A percentile compares a stretch with the other conserved stretches of the same genome.
These are phyloP conservation scores for Tolypocladium ophioglossoides DNA, from an alignment of 2,329 filamentous ascomycete species.

Conservation along the genomic window DNA sequence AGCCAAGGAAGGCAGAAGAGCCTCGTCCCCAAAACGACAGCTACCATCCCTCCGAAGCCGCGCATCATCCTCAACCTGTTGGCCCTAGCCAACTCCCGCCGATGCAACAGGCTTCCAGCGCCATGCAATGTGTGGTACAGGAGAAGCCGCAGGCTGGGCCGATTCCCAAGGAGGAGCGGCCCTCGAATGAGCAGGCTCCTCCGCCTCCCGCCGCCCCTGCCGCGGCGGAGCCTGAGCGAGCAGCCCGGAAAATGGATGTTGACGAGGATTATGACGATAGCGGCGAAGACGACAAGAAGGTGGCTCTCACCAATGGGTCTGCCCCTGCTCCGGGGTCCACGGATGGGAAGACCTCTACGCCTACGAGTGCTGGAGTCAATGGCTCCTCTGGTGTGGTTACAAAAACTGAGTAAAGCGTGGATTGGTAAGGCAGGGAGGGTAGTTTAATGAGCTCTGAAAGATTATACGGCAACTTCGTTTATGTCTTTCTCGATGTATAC, in stretches of 20 bases:
- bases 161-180: conserved; percentile 48
- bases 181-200: conserved; percentile 28
- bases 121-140: conserved; percentile 41
- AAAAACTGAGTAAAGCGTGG: conserved; percentile 32
- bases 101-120: conserved; percentile 49
- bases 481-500: conserved; percentile 10
- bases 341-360: conserved; percentile 40
- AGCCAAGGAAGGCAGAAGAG: conserved; percentile 42
- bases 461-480: conserved; percentile 9
- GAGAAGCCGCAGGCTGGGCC: conserved; percentile 29
- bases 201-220: conserved; percentile 36
- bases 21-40: conserved; percentile 64
- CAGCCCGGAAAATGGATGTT: conserved; percentile 90
- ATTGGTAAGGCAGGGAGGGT: conserved; percentile 1
- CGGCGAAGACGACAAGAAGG: conserved; percentile 72
- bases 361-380: conserved; percentile 36
- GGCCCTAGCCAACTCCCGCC: conserved; percentile 45
- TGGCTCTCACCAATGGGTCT: conserved; percentile 29
- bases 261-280: conserved; percentile 97
- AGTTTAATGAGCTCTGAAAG: conserved; percentile 14
- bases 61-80: conserved; percentile 57
- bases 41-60: conserved; percentile 88
- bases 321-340: conserved; percentile 36
- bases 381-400: conserved; percentile 19
- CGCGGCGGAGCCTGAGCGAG: conserved; percentile 64